Evolutionary conservation across 2,329 filamentous ascomycete genomes (phyloP), one percentile per base, ranked within the genome.

Genomic region (Pseudogymnoascus sp.): DNA sequence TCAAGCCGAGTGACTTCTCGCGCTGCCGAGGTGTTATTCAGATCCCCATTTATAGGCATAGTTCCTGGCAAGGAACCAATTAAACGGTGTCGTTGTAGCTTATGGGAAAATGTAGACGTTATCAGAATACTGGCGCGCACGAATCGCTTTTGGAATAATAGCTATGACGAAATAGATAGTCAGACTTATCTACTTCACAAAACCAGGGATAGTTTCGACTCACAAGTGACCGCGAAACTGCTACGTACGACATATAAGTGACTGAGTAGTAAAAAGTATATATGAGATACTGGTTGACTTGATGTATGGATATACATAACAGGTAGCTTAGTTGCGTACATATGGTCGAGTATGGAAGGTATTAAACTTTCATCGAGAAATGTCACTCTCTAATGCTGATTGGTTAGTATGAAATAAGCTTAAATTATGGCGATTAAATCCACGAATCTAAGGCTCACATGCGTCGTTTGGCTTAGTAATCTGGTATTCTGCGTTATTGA

Each of bases 11-110:
- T 55, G 39, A 68, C 65, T 31, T 67, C 65, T 19, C 72, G 68
- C 16, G 63, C 63, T 31, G 70, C 72, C 41, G 68, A 63, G n/a
- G 66, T 64, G 65, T 74, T 74, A 66, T 74, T 74, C 26, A 74
- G 55, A 63, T 74, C 72, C 14, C 72, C 72, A 62, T 73, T 16
- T n/a, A 55, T 35, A 29, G 12, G 29, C 43, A 49, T 49, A 8
- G 21, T 49, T 49, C 21, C 43, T 10, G 43, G 3, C 23, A 49
- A 29, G 23, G 43, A 49, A 29, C 43, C 23, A 49, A 49, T 49
- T 5, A 29, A 29, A 29, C 43, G 23, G 43, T 8, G 23, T 29
- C 12, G 12, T n/a, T 11, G 43, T 4, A 49, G 29, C n/a, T 49
- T 49, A n/a, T 49, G 6, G 23, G 43, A 7, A 26, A 49, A 49